Conservation (phyloP, 106 monocot genomes). For the Ottelia alismoides region DNA sequence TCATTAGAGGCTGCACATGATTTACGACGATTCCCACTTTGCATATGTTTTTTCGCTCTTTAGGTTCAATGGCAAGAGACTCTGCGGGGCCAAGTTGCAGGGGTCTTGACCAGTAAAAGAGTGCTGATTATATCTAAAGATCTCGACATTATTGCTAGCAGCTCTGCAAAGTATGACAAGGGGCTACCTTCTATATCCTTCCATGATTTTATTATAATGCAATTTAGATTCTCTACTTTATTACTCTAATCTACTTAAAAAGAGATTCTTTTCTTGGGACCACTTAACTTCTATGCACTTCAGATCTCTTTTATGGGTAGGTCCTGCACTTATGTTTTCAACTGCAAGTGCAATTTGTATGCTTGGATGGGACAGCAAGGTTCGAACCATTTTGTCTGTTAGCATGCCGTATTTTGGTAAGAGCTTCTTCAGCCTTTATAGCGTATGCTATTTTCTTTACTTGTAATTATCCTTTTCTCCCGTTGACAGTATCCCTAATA, state of each 20-base stretch:
- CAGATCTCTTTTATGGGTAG: slow-evolving; percentile 85
- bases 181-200: slow-evolving; percentile 95
- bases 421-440: background rate
- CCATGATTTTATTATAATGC: background rate
- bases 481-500: background rate
- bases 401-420: slow-evolving; percentile 78
- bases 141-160: slow-evolving; percentile 79
- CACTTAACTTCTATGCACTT: slow-evolving; percentile 71
- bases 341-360: slow-evolving; percentile 75
- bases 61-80: slow-evolving; percentile 98
- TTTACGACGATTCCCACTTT: too few relatives aligned
- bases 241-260: background rate
- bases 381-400: slow-evolving; percentile 73
- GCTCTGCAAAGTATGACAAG: slow-evolving; percentile 61
- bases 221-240: slow-evolving; percentile 2
- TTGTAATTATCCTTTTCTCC: background rate
- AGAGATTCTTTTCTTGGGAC: slow-evolving; percentile 2
- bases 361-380: slow-evolving; percentile 95
- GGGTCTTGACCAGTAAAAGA: slow-evolving; percentile 75
- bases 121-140: slow-evolving; percentile 83
- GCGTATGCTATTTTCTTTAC: background rate
- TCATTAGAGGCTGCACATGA: too few relatives aligned
- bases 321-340: slow-evolving; percentile 96
- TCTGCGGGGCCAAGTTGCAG: slow-evolving; percentile 84
- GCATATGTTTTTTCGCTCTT: too few relatives aligned